These are phyloP conservation scores for Zhuliangozyma blackwelliae DNA, from an alignment of 1,139 yeast species.

Conservation along the genomic window DNA sequence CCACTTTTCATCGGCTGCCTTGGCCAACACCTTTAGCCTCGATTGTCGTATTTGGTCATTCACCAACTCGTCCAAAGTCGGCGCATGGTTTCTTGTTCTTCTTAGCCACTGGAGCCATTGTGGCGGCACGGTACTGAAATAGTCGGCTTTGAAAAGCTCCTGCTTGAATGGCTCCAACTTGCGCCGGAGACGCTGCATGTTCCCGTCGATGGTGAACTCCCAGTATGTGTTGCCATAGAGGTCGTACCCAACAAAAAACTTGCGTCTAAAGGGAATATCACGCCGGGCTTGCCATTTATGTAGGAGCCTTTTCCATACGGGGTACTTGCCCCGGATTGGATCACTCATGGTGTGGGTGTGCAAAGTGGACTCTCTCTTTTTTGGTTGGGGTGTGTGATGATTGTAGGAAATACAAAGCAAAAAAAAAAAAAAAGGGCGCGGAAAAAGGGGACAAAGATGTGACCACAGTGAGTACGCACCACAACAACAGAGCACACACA, in stretches of 20 bases:
- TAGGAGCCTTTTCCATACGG: slow-evolving; percentile 41
- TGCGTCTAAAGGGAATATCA: slow-evolving; percentile 60
- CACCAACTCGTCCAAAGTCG: slow-evolving; percentile 58
- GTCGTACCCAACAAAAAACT: slow-evolving; percentile 67
- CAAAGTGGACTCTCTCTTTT: not conserved
- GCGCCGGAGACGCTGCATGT: slow-evolving; percentile 42
- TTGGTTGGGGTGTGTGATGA: not conserved
- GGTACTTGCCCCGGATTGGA: slow-evolving; percentile 33
- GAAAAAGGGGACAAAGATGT: not conserved
- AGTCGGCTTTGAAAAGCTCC: slow-evolving; percentile 44
- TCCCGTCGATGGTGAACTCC: slow-evolving; percentile 63
- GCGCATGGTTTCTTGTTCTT: slow-evolving; percentile 55
- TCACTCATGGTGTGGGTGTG: slow-evolving; percentile 22
- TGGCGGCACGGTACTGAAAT: slow-evolving; percentile 51
- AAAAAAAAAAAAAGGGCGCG: too few species aligned
- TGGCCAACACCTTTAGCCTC: slow-evolving; percentile 51
- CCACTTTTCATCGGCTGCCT: slow-evolving; percentile 62
- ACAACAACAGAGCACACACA: too few species aligned
- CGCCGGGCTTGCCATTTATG: slow-evolving; percentile 60
- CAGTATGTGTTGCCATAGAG: slow-evolving; percentile 79
- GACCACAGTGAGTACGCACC: too few species aligned
- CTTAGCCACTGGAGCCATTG: slow-evolving; percentile 85
- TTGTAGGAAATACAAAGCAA: not conserved
- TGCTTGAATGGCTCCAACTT: slow-evolving; percentile 45
- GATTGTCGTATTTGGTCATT: slow-evolving; percentile 56